Base-by-base conservation (phyloP, 2,329 filamentous ascomycete species). In the Penicillium janthinellum region DNA sequence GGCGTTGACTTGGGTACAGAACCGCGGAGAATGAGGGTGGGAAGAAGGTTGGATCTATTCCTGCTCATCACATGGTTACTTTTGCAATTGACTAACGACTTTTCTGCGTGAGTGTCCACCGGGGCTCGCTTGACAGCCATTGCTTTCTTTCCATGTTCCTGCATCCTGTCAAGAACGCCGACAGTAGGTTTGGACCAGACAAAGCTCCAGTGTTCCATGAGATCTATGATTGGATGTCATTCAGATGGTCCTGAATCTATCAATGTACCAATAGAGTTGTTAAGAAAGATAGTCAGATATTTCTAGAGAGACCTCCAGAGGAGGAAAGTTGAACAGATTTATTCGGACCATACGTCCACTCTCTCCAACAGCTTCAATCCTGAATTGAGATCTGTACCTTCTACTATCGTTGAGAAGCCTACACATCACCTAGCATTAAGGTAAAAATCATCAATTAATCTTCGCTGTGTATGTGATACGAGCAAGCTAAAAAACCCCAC, bases 1-100 rank as follows among this genome's bases (percentile, higher is more conserved):
- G 81, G 68, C 67, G 83, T 8, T 86, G 84, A 84, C 67, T 86
- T 41, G 84, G 84, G 3, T 71, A 56, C 41, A 47, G 51, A 28
- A 65, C 65, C 37, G 61, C 62, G 10, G 59, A 59, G 41, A 54
- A 63, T 42, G 60, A 67, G 52, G 67, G 67, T 17, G 17, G 17
- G 17, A 68, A 57, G 41, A 58, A 11, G 47, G 66, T 64, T 52
- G 50, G 5, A 15, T 12, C 25, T 5, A 39, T 55, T 12, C 37
- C 15, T 25, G 38, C n/a, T 20, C 11, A 4, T 42, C n/a, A 20
- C 12, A 25, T n/a, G 2, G 3, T 31, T 44, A 20, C 8, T 6
- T 7, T 38, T n/a, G 28, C 10, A 28, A 34, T 10, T 35, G 20
- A 34, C 14, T 60, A 1, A 51, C 50, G 14, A 57, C 61, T 31